Conservation (phyloP, 805 yeast genomes). For the Zygosaccharomyces gambellarensis region DNA sequence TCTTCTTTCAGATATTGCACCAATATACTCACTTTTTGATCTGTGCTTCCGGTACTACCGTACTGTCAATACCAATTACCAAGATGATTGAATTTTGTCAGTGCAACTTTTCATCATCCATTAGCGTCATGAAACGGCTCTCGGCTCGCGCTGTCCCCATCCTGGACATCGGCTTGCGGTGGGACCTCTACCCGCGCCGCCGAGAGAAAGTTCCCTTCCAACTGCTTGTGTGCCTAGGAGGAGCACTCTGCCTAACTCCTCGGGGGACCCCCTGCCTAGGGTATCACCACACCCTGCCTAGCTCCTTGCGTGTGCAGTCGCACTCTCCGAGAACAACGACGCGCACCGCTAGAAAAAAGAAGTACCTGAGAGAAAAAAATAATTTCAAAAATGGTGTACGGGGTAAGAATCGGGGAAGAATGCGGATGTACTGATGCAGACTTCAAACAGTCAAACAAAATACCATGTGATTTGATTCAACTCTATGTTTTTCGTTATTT, state of each 20-base stretch:
- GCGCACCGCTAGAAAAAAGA: neutral
- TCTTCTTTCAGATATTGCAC: neutral
- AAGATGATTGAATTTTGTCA: conserved; percentile 1
- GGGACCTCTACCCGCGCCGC: neutral
- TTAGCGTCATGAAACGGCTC: conserved; percentile 1
- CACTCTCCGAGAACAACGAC: neutral
- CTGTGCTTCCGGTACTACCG: conserved; percentile 8
- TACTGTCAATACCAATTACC: conserved; percentile 1
- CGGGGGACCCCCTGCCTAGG: neutral
- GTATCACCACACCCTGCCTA: neutral
- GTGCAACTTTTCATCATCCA: conserved; percentile 6
- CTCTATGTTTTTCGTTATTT: neutral
- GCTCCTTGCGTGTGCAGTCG: neutral
- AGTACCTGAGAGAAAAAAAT: neutral
- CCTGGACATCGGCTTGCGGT: neutral
- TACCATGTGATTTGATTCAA: neutral
- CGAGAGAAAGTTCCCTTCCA: neutral
- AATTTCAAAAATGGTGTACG: neutral
- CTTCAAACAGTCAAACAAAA: neutral
- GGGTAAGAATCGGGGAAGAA: neutral
- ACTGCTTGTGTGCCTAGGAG: neutral
- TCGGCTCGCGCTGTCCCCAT: conserved; percentile 5
- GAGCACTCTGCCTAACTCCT: neutral
- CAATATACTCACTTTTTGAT: conserved; percentile 6
- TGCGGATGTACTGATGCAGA: neutral